Conservation (phyloP, 116 monocot genomes). For the Dioscorea cayenensis region DNA sequence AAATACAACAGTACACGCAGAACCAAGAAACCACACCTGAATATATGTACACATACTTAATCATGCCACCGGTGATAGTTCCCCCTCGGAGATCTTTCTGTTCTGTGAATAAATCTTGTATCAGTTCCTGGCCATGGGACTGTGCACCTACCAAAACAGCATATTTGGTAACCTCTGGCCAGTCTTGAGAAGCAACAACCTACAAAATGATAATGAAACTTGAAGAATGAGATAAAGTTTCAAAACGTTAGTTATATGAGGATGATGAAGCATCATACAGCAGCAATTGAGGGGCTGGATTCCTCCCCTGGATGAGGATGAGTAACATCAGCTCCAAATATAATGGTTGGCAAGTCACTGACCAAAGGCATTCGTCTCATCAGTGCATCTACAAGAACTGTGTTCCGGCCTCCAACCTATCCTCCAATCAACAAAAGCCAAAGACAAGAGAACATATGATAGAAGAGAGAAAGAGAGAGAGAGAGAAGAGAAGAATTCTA, state of each 20-base stretch:
- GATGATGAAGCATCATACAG: conserved; percentile 41
- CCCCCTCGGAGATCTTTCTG: conserved; percentile 54
- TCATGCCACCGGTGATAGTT: conserved; percentile 78
- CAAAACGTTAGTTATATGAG: background rate
- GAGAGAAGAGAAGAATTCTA: background rate
- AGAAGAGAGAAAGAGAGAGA: background rate
- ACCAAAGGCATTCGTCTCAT: conserved; percentile 62
- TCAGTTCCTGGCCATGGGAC: conserved; percentile 78
- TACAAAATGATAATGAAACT: conserved; percentile 9
- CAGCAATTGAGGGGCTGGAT: conserved; percentile 92
- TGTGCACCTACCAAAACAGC: conserved; percentile 83
- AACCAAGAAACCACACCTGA: background rate
- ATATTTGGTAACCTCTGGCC: conserved; percentile 94
- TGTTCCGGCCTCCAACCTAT: conserved; percentile 93
- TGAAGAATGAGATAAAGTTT: background rate
- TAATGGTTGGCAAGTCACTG: conserved; percentile 72
- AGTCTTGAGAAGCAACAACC: conserved; percentile 97
- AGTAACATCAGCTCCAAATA: conserved; percentile 98
- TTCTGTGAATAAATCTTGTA: conserved; percentile 70
- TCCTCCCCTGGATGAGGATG: conserved; percentile 98
- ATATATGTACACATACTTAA: conserved; percentile 34
- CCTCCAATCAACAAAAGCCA: background rate
- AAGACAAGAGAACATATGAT: background rate
- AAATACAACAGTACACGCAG: background rate
- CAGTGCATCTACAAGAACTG: conserved; percentile 78